phyloP scores from a whole-genome alignment of 2,329 filamentous ascomycete species.

The Cadophora malorum region DNA sequence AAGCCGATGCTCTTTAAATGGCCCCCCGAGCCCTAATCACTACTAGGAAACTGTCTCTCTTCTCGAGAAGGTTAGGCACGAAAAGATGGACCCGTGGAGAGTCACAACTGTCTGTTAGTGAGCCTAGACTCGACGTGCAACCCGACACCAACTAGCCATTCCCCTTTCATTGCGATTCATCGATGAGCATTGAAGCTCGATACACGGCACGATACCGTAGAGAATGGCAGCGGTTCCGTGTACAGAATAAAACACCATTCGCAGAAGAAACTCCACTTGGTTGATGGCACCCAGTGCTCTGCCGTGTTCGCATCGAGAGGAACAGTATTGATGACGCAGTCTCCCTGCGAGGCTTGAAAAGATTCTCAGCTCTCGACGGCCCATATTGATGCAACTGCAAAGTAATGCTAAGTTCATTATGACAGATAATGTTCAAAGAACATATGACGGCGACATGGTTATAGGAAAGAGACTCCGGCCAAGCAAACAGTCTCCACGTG shows the following conservation, averaged over 20 bases:
- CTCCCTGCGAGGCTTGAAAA: not conserved
- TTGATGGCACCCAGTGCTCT: not conserved
- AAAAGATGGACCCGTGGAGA: not conserved
- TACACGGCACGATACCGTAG: too few relatives aligned
- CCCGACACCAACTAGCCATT: too few relatives aligned
- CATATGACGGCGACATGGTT: not conserved
- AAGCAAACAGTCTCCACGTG: slow-evolving; percentile 10
- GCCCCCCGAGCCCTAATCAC: too few relatives aligned
- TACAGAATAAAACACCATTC: not conserved
- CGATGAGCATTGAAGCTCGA: too few relatives aligned
- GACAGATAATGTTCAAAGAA: not conserved
- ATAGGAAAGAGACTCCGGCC: not conserved
- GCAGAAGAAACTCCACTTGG: not conserved
- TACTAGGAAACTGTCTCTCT: too few relatives aligned
- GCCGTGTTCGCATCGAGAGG: not conserved
- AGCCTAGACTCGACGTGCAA: too few relatives aligned
- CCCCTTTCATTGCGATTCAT: too few relatives aligned
- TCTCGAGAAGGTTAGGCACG: not conserved
- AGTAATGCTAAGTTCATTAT: slow-evolving; percentile 9
- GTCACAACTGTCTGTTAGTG: too few relatives aligned
- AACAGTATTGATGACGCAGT: not conserved
- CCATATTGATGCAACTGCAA: not conserved
- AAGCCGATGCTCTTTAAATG: too few relatives aligned
- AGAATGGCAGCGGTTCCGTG: not conserved
- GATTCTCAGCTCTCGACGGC: not conserved